Conservation (phyloP, 1,284 basidiomycete genomes). For the Ceratobasidium sp. region DNA sequence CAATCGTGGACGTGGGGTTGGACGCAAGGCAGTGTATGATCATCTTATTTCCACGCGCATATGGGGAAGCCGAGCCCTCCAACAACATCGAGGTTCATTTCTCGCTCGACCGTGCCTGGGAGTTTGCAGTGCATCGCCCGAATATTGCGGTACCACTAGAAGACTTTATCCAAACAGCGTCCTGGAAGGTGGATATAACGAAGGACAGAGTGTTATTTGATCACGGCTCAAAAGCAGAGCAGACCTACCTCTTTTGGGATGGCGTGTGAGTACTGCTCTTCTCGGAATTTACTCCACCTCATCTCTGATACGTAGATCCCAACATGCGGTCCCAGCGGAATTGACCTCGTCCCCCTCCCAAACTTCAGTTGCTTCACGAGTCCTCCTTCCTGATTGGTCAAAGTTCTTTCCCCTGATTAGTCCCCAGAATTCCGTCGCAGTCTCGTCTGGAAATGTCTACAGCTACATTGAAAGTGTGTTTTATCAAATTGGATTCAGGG, state of each 20-base stretch:
- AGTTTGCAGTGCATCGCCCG: not conserved
- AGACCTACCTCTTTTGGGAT: not conserved
- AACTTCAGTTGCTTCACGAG: too few species aligned
- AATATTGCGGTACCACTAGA: not conserved
- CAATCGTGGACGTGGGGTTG: not conserved
- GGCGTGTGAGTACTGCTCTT: not conserved
- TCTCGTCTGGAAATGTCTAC: too few species aligned
- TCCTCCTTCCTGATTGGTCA: too few species aligned
- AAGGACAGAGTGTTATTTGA: not conserved
- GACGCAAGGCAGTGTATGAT: not conserved
- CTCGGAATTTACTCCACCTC: too few species aligned
- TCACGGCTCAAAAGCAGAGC: not conserved
- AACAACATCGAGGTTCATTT: not conserved
- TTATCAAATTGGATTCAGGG: too few species aligned
- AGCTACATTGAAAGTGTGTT: too few species aligned
- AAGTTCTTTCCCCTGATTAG: too few species aligned
- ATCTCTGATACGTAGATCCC: too few species aligned
- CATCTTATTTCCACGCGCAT: not conserved
- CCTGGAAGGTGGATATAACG: not conserved
- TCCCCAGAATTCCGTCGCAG: too few species aligned
- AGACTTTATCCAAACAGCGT: not conserved
- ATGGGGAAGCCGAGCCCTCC: not conserved
- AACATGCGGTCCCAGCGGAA: too few species aligned
- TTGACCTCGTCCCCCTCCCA: too few species aligned
- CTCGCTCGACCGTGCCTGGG: not conserved